Evolutionary conservation across 225 moss, liverwort and hornwort genomes (phyloP).

Genomic region (Pleurozium schreberi): DNA sequence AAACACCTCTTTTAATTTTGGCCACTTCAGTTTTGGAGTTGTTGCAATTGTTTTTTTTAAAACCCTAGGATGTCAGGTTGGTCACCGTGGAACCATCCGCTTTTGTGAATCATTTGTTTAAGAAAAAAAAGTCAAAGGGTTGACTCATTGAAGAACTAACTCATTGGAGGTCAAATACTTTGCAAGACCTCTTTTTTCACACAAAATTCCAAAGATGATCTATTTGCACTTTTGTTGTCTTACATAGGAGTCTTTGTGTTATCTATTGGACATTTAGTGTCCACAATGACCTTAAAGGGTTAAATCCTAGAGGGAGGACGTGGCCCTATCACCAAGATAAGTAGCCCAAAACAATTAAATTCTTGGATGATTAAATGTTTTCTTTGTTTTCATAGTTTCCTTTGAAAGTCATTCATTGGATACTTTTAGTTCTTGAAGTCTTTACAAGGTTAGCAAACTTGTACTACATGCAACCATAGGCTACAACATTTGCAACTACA

Average conservation of each 20-base stretch:
- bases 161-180: neutral
- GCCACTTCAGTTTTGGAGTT: neutral
- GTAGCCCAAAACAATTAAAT: neutral
- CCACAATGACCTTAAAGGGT: rapidly evolving
- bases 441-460: rapidly evolving
- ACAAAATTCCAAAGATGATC: neutral
- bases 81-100: neutral
- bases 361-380: neutral
- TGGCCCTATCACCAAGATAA: neutral
- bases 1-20: neutral
- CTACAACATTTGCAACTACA: neutral
- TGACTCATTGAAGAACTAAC: too few relatives aligned
- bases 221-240: rapidly evolving
- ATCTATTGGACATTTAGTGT: rapidly evolving
- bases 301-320: neutral
- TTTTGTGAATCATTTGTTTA: neutral
- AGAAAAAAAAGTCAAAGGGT: rapidly evolving
- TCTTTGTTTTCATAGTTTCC: neutral
- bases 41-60: neutral
- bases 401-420: neutral
- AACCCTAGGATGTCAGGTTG: rapidly evolving
- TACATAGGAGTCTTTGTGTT: neutral
- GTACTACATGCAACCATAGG: rapidly evolving
- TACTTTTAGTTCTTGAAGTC: neutral
- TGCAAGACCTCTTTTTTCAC: too few relatives aligned